Base-by-base conservation (phyloP, 352 stramenopile species). In the Globisporangium mamillatum region DNA sequence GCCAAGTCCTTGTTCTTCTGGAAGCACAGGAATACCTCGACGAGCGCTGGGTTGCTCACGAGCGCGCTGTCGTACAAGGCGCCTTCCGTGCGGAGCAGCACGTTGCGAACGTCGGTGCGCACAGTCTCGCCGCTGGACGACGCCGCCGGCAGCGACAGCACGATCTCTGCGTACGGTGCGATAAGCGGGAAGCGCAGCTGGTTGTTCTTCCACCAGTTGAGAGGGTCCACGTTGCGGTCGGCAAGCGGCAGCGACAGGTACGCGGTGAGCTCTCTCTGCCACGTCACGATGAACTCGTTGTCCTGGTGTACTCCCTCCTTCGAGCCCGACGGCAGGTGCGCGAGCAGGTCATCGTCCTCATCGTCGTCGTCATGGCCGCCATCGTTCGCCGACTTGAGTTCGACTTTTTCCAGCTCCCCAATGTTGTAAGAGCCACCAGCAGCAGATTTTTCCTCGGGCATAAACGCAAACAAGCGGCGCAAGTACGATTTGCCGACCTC, bases 1-100 rank as follows among this genome's bases (percentile, higher is more conserved):
- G 81, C 86, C 50, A 80, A 87, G 24, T 87, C 71, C 67, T 89
- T 89, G 75, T 94, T 94, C 73, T 88, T 88, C 68, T 94, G 86
- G 69, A 94, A 94, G 72, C 80, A 89, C 52, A 94, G 44, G 62
- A 89, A 91, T 58, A 83, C 81, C 60, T 93, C 83, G n/a, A 90
- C 63, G 44, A 94, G 74, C 7, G 75, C 75, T 29, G 79, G 77
- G 59, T 76, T 88, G 24, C 72, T 78, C 16, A 78, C 75, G 54
- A 92, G 73, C n/a, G 67, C 64, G 10, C 67, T 69, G 46, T 90
- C 80, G 3, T 75, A 75, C 3, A 66, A 64, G 38, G 69, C 69
- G 2, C 81, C 81, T 63, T 86, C 82, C 22, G 81, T 86, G 32
- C 85, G 83, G 27, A 86, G 67, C 62, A 93, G 73, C 41, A 91